Evolutionary conservation across 495 filamentous ascomycete species (phyloP), one percentile per base, ranked within the genome.

Genomic region (Penicillium dipodomyicola): DNA sequence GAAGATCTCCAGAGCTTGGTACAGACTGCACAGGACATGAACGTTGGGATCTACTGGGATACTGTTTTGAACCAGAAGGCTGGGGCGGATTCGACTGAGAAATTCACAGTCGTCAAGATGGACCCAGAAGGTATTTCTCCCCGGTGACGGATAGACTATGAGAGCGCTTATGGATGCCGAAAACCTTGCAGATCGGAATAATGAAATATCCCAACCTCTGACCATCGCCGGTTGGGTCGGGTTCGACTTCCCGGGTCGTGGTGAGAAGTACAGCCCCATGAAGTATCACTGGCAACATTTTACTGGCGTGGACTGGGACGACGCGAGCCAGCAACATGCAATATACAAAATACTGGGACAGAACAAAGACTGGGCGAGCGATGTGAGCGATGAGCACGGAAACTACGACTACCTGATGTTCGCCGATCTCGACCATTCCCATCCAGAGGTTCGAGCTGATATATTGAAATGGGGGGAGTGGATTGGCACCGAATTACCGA

Each of bases 31-130:
- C 76, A 79, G 49, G 68, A 82, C 14, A 49, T 75, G 27, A 77
- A 76, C 0, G 72, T 89, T 2, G 84, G 82, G 1, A 63, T 89
- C 5, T 84, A 86, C 64, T 90, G 84, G 81, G 87, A 92, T 68
- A 85, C 86, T 17, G 85, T 92, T 9, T 72, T 90, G 50, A 92
- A 90, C 56, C 87, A 91, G 69, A 90, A 89, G 68, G 84, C 85
- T n/a, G 85, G 77, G 10, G 87, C 84, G 15, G 87, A 90, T 65
- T 74, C 68, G 37, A 80, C 75, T 9, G 84, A 91, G 66, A 75
- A 73, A 30, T 85, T 80, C 58, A 53, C 68, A 37, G 84, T 80
- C 2, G 76, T 87, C 47, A 84, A 84, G 63, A 85, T 89, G 15
- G 77, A 87, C 60, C 71, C 76, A 2, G 62, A 79, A 57, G 68